A percentile compares a stretch with the other conserved stretches of the same genome.
phyloP scores from a whole-genome alignment of 345 rosid genomes.

The Sapria himalayana region DNA sequence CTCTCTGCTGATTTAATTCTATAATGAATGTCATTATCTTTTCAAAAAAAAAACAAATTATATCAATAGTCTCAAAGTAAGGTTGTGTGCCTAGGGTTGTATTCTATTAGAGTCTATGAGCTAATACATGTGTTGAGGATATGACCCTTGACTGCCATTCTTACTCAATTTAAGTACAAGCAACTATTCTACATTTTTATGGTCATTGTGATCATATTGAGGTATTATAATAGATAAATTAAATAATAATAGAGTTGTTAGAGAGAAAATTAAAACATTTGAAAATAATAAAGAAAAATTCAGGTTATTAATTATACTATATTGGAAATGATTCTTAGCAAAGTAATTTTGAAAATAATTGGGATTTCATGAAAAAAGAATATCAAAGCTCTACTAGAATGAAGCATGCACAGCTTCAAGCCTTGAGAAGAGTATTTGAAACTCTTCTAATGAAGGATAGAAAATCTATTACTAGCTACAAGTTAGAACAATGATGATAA shows the following conservation, averaged over 20 bases:
- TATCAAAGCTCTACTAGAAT: background rate
- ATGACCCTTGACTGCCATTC: no score
- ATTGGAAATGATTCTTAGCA: background rate
- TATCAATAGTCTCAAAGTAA: no score
- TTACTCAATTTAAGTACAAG: background rate
- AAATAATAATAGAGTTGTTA: background rate
- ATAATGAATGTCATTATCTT: no score
- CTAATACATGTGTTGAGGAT: no score
- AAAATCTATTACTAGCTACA: background rate
- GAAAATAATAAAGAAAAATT: slow-evolving; percentile 1
- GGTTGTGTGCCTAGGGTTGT: no score
- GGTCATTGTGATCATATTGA: background rate
- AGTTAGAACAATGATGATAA: background rate
- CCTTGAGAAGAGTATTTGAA: slow-evolving; percentile 1
- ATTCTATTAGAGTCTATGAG: no score
- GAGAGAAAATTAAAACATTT: background rate
- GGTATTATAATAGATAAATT: no score
- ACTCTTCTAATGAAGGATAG: background rate
- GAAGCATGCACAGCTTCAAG: slow-evolving; percentile 1
- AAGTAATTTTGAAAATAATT: background rate
- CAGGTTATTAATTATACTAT: slow-evolving; percentile 4
- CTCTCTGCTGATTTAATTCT: background rate
- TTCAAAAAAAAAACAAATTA: no score
- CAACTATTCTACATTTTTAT: background rate
- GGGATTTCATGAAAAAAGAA: background rate